These are phyloP conservation scores for Ceratocystis colombiana DNA, from an alignment of 2,329 filamentous ascomycete species.

Conservation along the genomic window DNA sequence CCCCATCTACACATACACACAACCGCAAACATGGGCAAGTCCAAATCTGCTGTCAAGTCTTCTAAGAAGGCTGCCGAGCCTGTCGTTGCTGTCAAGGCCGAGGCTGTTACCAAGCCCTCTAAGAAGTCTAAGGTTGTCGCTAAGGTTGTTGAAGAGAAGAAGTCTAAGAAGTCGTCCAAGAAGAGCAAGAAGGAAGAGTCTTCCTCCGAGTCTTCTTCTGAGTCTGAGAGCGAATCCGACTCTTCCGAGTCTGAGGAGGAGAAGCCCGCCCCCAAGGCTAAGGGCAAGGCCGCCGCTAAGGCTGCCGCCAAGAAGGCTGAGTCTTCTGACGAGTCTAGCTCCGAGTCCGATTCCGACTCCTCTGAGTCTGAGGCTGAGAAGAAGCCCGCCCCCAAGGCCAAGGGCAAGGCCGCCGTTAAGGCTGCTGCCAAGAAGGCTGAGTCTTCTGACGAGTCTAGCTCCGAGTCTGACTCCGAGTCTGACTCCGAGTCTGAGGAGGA, in stretches of 20 bases:
- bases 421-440: slow-evolving; percentile 33
- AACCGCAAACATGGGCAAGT: slow-evolving; percentile 51
- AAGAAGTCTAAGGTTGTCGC: slow-evolving; percentile 49
- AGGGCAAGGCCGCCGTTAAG: slow-evolving; percentile 12
- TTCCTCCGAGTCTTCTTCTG: slow-evolving; percentile 31
- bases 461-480: slow-evolving; percentile 35
- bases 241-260: slow-evolving; percentile 35
- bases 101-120: slow-evolving; percentile 56
- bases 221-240: slow-evolving; percentile 34
- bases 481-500: slow-evolving; percentile 33
- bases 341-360: slow-evolving; percentile 34
- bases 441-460: slow-evolving; percentile 34
- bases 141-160: slow-evolving; percentile 38
- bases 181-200: slow-evolving; percentile 39
- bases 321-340: slow-evolving; percentile 31
- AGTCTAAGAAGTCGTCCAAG: slow-evolving; percentile 34
- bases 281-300: slow-evolving; percentile 11
- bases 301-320: slow-evolving; percentile 32
- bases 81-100: slow-evolving; percentile 33
- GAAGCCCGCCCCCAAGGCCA: slow-evolving; percentile 20
- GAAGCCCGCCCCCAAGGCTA: slow-evolving; percentile 21
- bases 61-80: slow-evolving; percentile 43
- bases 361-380: slow-evolving; percentile 33
- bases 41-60: slow-evolving; percentile 48
- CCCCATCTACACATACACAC: slow-evolving; percentile 27